These are phyloP conservation scores for Coemansia sp. DNA, from an alignment of 192 early-diverging fungal genomes.

Conservation along the genomic window DNA sequence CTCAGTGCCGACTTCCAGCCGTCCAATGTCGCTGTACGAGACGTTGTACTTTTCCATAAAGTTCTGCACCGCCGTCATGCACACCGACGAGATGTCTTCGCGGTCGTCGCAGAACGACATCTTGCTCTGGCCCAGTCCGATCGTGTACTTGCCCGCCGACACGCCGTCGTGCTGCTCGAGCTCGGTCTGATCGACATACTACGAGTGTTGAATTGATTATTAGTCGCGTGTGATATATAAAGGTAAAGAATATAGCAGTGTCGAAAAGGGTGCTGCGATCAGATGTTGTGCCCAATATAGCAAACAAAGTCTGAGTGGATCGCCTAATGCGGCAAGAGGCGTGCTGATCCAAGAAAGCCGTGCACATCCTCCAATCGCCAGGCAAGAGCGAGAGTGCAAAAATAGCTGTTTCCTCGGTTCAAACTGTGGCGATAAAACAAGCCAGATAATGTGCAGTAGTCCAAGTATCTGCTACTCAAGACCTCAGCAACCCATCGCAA, in stretches of 20 bases:
- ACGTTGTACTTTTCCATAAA: constrained; percentile 94
- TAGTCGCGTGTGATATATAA: too few relatives aligned
- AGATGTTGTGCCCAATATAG: neutral
- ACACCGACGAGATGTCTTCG: constrained; percentile 62
- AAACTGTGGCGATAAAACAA: neutral
- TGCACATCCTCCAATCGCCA: neutral
- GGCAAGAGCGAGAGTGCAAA: neutral
- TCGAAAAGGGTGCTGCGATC: too few relatives aligned
- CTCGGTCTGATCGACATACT: constrained; percentile 49
- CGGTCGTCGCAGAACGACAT: constrained; percentile 97
- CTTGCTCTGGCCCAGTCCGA: constrained; percentile 92
- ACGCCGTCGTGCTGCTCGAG: constrained; percentile 87
- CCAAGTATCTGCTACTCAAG: too few relatives aligned
- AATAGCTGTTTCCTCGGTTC: neutral
- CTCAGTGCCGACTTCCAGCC: constrained; percentile 97
- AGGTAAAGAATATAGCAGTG: too few relatives aligned
- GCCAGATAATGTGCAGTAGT: too few relatives aligned
- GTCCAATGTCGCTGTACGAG: constrained; percentile 80
- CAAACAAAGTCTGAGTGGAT: neutral
- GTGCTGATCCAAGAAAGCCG: neutral
- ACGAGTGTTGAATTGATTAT: constrained; percentile 1
- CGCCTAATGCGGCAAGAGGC: neutral
- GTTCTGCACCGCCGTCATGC: constrained; percentile 75
- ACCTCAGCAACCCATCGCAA: neutral
- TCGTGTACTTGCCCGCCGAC: constrained; percentile 95